Conservation (phyloP, 2,329 filamentous ascomycete species). For the Helminthosporium solani region DNA sequence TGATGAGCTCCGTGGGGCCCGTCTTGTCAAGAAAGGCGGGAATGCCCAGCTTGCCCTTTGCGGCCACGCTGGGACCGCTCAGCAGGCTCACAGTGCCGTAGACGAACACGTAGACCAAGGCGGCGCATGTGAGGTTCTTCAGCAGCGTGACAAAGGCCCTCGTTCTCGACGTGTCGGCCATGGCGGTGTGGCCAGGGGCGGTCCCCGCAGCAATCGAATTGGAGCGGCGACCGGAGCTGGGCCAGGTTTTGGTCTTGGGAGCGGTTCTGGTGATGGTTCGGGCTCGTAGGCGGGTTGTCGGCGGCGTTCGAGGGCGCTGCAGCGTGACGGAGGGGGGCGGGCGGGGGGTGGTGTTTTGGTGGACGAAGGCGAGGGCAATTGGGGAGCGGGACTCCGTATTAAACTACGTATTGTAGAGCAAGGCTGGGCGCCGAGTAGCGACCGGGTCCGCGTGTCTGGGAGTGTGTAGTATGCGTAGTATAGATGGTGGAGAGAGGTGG, state of each 20-base stretch:
- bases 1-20: constrained; percentile 44
- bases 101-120: constrained; percentile 45
- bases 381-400: not conserved
- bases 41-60: constrained; percentile 45
- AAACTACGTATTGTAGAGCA: constrained; percentile 3
- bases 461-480: too few species aligned
- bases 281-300: not conserved
- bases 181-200: constrained; percentile 19
- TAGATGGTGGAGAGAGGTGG: constrained; percentile 3
- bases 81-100: constrained; percentile 46
- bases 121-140: constrained; percentile 47
- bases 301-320: not conserved
- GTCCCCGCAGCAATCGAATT: constrained; percentile 19
- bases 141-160: constrained; percentile 41
- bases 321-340: too few species aligned
- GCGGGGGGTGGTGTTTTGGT: too few species aligned
- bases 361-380: not conserved
- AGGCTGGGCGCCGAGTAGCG: constrained; percentile 2
- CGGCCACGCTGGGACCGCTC: constrained; percentile 42
- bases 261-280: not conserved
- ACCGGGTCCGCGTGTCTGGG: not conserved
- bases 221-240: constrained; percentile 6
- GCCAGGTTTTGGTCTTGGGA: constrained; percentile 9
- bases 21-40: constrained; percentile 45
- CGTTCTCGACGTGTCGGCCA: constrained; percentile 38